phyloP scores from a whole-genome alignment of 2,329 filamentous ascomycete genomes.

The Cladophialophora immunda region DNA sequence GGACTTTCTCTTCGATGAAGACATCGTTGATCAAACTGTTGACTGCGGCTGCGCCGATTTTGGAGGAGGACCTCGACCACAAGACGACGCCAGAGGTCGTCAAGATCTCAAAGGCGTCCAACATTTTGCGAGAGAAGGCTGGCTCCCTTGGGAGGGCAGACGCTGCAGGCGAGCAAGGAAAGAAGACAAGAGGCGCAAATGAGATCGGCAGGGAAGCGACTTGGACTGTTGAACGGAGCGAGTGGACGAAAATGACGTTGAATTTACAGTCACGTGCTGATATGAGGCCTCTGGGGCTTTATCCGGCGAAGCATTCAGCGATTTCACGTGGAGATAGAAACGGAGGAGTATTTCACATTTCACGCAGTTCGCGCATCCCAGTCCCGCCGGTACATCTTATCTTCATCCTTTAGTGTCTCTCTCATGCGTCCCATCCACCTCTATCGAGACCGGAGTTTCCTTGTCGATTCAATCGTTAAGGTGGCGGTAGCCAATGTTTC shows the following conservation, averaged over 20 bases:
- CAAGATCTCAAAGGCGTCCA: conserved; percentile 96
- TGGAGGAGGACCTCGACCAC: conserved; percentile 88
- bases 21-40: conserved; percentile 96
- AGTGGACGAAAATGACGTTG: neutral
- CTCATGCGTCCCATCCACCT: too few relatives aligned
- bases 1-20: conserved; percentile 92
- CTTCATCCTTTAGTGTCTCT: too few relatives aligned
- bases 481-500: neutral
- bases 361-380: neutral
- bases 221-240: neutral
- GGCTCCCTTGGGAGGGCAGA: neutral
- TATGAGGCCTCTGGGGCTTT: neutral
- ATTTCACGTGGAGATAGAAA: neutral
- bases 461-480: neutral
- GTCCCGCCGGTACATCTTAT: too few relatives aligned
- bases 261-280: neutral
- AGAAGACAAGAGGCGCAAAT: neutral
- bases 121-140: conserved; percentile 63
- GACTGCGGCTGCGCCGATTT: conserved; percentile 82
- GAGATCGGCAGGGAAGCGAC: neutral
- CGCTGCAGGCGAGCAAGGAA: neutral
- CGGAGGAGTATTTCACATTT: neutral
- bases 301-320: neutral
- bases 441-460: too few relatives aligned
- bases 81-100: conserved; percentile 96